Percentiles rank a stretch among this genome's conserved stretches.
Evolutionary conservation across 2,329 filamentous ascomycete genomes (phyloP).

Genomic region (Alternaria longipes): DNA sequence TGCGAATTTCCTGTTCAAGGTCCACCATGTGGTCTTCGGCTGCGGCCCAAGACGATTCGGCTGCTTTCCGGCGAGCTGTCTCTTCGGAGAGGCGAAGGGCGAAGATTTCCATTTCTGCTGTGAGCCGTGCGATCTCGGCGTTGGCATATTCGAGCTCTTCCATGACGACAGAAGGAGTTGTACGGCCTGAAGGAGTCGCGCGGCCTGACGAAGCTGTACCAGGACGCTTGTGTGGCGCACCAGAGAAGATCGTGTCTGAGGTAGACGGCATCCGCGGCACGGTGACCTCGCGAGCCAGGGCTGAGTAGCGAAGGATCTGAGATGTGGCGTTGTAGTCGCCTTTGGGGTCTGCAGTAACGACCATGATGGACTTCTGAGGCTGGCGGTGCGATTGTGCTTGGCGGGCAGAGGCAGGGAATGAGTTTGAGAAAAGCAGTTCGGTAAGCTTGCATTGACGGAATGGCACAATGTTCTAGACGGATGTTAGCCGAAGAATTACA

Average conservation of each 20-base stretch:
- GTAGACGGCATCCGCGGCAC: slow-evolving; percentile 88
- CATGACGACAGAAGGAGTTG: slow-evolving; percentile 54
- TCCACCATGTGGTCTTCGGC: slow-evolving; percentile 72
- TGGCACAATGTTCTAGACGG: slow-evolving; percentile 71
- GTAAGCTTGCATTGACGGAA: slow-evolving; percentile 67
- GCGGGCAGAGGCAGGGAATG: slow-evolving; percentile 58
- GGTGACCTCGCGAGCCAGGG: slow-evolving; percentile 89
- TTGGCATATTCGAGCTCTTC: slow-evolving; percentile 85
- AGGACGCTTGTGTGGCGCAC: slow-evolving; percentile 40
- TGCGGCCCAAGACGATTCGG: slow-evolving; percentile 76
- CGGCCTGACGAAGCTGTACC: slow-evolving; percentile 32
- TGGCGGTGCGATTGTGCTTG: slow-evolving; percentile 54
- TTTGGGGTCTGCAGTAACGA: slow-evolving; percentile 90
- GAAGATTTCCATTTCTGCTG: slow-evolving; percentile 78
- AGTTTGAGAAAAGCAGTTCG: slow-evolving; percentile 62
- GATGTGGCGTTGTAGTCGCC: slow-evolving; percentile 97
- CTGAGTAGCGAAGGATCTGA: slow-evolving; percentile 93
- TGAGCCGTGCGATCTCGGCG: slow-evolving; percentile 81
- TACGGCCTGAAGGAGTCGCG: slow-evolving; percentile 55
- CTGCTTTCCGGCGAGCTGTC: slow-evolving; percentile 72
- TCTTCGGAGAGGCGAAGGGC: slow-evolving; percentile 75
- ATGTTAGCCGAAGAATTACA: slow-evolving; percentile 21
- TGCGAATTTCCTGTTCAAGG: slow-evolving; percentile 84
- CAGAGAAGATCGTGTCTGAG: slow-evolving; percentile 70
- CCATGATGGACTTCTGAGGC: slow-evolving; percentile 91